Evolutionary conservation across 164 flowering plant genomes (phyloP), one percentile per base, ranked within the genome.

Genomic region (Buxus sempervirens): DNA sequence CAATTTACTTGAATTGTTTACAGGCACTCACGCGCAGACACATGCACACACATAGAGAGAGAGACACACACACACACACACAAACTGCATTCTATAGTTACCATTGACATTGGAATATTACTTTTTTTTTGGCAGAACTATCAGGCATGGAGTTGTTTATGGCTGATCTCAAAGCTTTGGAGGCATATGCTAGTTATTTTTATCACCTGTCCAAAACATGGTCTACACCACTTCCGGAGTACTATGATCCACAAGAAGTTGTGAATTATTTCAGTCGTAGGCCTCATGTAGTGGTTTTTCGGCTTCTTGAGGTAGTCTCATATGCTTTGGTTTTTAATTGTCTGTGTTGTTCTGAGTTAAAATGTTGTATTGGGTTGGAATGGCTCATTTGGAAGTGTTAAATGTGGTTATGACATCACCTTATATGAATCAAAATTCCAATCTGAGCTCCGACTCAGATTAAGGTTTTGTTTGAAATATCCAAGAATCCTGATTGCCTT

Each of bases 211-310:
- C 87, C 18, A 89, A 81, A 77, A 69, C 77, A 63, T 90, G 94
- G 97, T 84, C 96, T 10, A 87, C 76, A 82, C 99, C 99, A 72
- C 93, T 95, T 75, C 99, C 97, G 51, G 99, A 95, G 78, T 73
- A 67, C 45, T 95, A 95, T 77, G 88, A 92, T 75, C 88, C 96
- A 28, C 62, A 85, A 60, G 83, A 77, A 70, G 83, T 90, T 78
- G 79, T 84, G 54, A 80, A 83, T 23, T 95, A 95, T 67, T 95
- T 95, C 76, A 83, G 66, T 72, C 81, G 86, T 75, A 83, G 98
- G 79, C 98, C 96, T 69, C 98, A 95, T 77, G 71, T 95, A 15
- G 84, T 95, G 71, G 85, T 87, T 64, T 75, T 95, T 73, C 84
- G 98, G 54, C 83, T 95, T 74, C 72, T 90, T 53, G 97, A 95